These are phyloP conservation scores for Trichoderma lentiforme DNA, from an alignment of 2,329 filamentous ascomycete species.

Conservation along the genomic window DNA sequence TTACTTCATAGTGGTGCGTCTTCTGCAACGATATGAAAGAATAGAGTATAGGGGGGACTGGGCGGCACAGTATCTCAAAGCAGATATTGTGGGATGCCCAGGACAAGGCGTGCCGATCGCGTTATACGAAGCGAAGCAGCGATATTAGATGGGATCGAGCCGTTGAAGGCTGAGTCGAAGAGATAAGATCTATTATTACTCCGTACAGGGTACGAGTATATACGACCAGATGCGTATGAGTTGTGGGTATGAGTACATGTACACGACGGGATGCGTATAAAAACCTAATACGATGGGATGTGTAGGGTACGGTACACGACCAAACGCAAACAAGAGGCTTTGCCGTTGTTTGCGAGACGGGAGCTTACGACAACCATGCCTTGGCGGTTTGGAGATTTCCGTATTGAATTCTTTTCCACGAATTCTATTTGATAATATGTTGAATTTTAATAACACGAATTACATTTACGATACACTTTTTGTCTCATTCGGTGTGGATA, in stretches of 20 bases:
- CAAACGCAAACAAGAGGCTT: not conserved
- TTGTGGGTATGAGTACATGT: too few relatives aligned
- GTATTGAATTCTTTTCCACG: not conserved
- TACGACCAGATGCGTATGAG: not conserved
- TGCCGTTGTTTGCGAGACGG: not conserved
- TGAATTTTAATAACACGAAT: not conserved
- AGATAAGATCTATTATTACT: not conserved
- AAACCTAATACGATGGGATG: not conserved
- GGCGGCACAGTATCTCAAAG: slow-evolving; percentile 42
- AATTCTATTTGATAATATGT: not conserved
- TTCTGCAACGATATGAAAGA: slow-evolving; percentile 58
- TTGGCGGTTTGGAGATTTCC: not conserved
- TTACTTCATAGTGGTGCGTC: slow-evolving; percentile 37
- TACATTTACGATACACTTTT: not conserved
- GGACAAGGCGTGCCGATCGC: slow-evolving; percentile 42
- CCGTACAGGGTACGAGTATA: not conserved
- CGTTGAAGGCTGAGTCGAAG: not conserved
- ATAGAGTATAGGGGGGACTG: slow-evolving; percentile 49
- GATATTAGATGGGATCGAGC: not conserved
- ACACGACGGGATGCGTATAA: not conserved
- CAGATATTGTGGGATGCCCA: slow-evolving; percentile 44
- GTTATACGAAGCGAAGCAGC: slow-evolving; percentile 30
- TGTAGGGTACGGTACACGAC: not conserved
- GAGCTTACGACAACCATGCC: not conserved
- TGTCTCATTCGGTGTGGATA: not conserved